phyloP scores from a whole-genome alignment of 1,284 basidiomycete species.

The Kalmanozyma brasiliensis region DNA sequence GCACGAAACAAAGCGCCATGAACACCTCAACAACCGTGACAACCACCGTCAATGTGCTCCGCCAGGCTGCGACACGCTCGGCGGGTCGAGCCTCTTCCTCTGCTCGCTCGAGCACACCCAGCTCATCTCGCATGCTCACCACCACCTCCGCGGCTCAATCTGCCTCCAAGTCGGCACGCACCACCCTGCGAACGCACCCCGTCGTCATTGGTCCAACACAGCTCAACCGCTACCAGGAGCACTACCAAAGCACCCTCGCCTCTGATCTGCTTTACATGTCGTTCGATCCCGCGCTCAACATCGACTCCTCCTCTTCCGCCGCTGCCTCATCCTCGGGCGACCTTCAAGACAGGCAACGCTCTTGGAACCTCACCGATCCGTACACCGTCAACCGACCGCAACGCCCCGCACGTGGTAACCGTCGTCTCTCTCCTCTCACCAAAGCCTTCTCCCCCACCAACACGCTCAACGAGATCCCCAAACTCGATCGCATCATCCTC shows the following conservation, averaged over 20 bases:
- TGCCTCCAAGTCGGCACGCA: conserved; percentile 36
- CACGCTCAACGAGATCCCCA: conserved; percentile 69
- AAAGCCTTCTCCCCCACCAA: conserved; percentile 43
- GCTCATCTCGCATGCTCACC: conserved; percentile 18
- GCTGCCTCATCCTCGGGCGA: conserved; percentile 2
- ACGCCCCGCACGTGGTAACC: conserved; percentile 75
- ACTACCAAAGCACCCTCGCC: conserved; percentile 84
- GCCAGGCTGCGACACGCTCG: conserved; percentile 16
- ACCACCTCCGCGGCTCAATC: not conserved
- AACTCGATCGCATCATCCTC: conserved; percentile 80
- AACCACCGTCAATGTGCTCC: conserved; percentile 36
- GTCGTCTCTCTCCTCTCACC: conserved; percentile 52
- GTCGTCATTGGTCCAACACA: conserved; percentile 73
- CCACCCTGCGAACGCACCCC: conserved; percentile 46
- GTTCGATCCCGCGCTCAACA: conserved; percentile 72
- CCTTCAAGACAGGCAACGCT: conserved; percentile 69
- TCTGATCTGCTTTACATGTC: conserved; percentile 95
- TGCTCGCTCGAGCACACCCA: not conserved
- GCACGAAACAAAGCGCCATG: conserved; percentile 7
- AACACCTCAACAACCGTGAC: conserved; percentile 31
- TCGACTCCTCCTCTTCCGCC: conserved; percentile 22
- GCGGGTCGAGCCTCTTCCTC: conserved; percentile 8
- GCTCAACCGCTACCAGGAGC: conserved; percentile 80
- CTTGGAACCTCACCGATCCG: conserved; percentile 81
- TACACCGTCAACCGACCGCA: conserved; percentile 81